These are phyloP conservation scores for Nemophila menziesii DNA, from an alignment of 257 asterid genomes.

Conservation along the genomic window DNA sequence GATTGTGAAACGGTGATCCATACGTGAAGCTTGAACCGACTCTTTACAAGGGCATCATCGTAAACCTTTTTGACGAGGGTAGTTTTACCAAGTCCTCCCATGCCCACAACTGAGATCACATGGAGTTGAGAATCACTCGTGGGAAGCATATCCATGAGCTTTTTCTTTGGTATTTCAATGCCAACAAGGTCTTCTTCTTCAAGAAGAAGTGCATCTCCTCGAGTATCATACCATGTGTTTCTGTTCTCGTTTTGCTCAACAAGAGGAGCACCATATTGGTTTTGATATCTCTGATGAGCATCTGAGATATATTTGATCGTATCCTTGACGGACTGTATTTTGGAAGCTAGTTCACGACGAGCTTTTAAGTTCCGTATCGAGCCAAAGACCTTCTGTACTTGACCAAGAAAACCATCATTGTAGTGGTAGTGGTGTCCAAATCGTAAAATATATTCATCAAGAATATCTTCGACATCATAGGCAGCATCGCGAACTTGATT, in stretches of 20 bases:
- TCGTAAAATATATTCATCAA: constrained; percentile 4
- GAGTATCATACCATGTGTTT: neutral
- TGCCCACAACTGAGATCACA: constrained; percentile 20
- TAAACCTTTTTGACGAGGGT: constrained; percentile 19
- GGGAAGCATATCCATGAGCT: constrained; percentile 7
- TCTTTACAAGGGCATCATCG: constrained; percentile 11
- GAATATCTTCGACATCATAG: constrained; percentile 15
- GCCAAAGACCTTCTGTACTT: neutral
- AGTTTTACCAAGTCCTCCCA: constrained; percentile 24
- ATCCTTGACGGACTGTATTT: constrained; percentile 1
- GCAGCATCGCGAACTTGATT: constrained; percentile 14
- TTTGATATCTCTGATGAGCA: constrained; percentile 11
- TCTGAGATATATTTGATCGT: constrained; percentile 5
- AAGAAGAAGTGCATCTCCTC: constrained; percentile 7
- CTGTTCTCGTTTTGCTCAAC: neutral
- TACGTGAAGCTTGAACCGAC: constrained; percentile 7
- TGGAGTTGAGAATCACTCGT: constrained; percentile 4
- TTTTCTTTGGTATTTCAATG: constrained; percentile 8
- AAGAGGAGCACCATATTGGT: neutral
- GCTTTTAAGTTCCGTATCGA: neutral
- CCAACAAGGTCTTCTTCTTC: constrained; percentile 18
- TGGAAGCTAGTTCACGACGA: neutral
- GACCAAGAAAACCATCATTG: neutral
- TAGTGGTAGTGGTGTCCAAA: neutral
- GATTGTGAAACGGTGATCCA: constrained; percentile 11